Base-by-base conservation (phyloP, 768 basidiomycete species). In the Cantharellus anzutake region DNA sequence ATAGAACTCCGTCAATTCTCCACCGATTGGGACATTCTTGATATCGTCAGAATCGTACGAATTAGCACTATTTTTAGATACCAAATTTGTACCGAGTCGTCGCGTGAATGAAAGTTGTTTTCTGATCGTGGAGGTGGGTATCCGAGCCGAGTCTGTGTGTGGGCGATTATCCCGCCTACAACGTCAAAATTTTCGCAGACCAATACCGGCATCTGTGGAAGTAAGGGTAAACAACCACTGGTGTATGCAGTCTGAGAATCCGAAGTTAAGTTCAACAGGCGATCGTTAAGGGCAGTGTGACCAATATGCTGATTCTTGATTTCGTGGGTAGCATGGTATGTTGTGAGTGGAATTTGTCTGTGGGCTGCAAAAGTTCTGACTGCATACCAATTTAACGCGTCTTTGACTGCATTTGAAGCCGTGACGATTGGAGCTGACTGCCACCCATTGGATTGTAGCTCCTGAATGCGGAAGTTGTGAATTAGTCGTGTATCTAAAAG, bases 171-270 rank as follows among this genome's bases (percentile, higher is more conserved):
- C 0, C 74, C 74, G 3, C 65, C 64, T 34, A 66, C 59, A 0
- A 76, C 68, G 52, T 74, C 73, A 60, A 67, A 73, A 56, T 74
- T 76, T n/a, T 70, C 66, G 0, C 58, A 51, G 42, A 61, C 48
- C 35, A 61, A 58, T 2, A 61, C 60, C 29, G 57, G 57, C 60
- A 61, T 61, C 34, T 57, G 56, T 3, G 40, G 42, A 34, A 61
- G 56, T 20, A 61, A 40, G 5, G 60, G 60, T 42, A 61, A 16
- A 3, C 4, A 29, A 5, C 60, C 60, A 11, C 42, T 51, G 16
- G 29, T 29, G 20, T 59, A 51, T 4, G 34, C 34, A 11, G 52
- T 55, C 34, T 55, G 7, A n/a, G n/a, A n/a, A 7, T 7, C 52
- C 5, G 52, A 55, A 35, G 11, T 11, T 35, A 55, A 55, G 7